Base-by-base conservation (phyloP, 1,139 yeast genomes). In the Candida smagusa region DNA sequence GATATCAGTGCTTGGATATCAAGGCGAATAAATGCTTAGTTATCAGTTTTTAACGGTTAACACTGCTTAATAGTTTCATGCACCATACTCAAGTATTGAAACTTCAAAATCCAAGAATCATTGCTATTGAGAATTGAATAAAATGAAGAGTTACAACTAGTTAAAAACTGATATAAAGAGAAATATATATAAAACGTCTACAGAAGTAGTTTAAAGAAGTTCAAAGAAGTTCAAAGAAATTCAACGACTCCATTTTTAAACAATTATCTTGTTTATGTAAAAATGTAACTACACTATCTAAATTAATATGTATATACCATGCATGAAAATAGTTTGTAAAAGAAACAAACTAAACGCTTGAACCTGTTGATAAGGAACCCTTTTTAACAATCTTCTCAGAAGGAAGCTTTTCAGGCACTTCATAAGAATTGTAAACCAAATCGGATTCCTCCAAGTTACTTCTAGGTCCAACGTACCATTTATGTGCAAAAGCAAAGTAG, bases 401-500 rank as follows among this genome's bases (percentile, higher is more conserved):
- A 27, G 4, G 9, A 27, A 12, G 4, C 12, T 27, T 12, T 11
- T 36, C 39, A 6, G 23, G 12, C 24, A 36, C 23, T 12, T 36
- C 39, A 23, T 29, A 36, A 9, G 39, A 36, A 12, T 24, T 21
- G 34, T 33, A 36, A 21, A 16, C 31, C 34, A 36, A 36, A 33
- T 60, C 61, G 6, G 52, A 60, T n/a, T 49, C 61, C 35, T 69
- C 78, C 50, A 77, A 59, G 54, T 79, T 79, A 48, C 79, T 70
- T 57, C 68, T 76, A 31, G 89, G 90, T n/a, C 90, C 90, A 36
- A 62, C 59, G 65, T 81, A 83, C 73, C 81, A 72, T 51, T 74
- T 79, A 48, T 69, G 78, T 22, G 88, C 89, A 48, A 77, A 79
- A 8, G 72, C 58, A 36, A 59, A 53, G 54, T 64, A 83, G 77